phyloP scores from a whole-genome alignment of 78 protist species.

The Dictyostelium firmibasis region DNA sequence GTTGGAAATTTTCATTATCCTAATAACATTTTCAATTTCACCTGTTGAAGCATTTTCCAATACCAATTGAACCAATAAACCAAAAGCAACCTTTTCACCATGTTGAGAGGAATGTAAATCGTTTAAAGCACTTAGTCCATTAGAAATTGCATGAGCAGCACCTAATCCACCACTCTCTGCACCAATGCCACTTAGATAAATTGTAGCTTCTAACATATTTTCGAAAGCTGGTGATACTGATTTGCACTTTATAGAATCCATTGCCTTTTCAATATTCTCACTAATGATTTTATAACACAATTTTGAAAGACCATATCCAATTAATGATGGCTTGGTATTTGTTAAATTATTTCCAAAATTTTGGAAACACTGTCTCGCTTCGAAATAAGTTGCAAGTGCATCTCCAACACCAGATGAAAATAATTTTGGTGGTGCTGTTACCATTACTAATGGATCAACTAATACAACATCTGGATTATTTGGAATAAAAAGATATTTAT shows the following conservation, averaged over 20 bases:
- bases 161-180: background rate
- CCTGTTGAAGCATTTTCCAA: background rate
- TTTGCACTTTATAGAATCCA: background rate
- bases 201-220: background rate
- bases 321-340: background rate
- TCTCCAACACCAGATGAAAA: background rate
- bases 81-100: constrained; percentile 1
- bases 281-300: background rate
- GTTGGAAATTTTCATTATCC: background rate
- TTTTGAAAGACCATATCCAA: background rate
- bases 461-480: background rate
- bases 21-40: background rate
- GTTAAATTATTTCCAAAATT: background rate
- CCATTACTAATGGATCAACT: background rate
- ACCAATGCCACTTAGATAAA: background rate
- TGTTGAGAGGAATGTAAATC: background rate
- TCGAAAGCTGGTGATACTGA: background rate
- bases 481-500: background rate
- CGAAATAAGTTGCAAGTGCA: background rate
- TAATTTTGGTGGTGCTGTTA: background rate
- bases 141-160: background rate
- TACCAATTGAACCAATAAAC: background rate
- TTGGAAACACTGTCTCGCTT: background rate
- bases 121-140: background rate
- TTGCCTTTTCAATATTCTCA: background rate